phyloP scores from a whole-genome alignment of 352 stramenopile species.

The Phytophthora brassicae region DNA sequence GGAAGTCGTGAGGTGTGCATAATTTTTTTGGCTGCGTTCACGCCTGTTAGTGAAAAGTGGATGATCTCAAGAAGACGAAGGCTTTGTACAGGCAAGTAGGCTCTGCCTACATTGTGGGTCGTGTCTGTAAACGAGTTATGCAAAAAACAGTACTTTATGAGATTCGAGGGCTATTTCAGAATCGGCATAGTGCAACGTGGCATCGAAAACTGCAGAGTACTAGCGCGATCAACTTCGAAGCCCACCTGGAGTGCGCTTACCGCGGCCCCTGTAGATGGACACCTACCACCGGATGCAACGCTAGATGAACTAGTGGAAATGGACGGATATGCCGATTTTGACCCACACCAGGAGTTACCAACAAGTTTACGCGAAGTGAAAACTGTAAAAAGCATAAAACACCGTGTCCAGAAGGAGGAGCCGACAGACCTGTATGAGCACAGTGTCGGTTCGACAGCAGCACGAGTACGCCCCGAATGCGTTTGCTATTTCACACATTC shows the following conservation, averaged over 20 bases:
- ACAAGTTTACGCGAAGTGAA: slow-evolving; percentile 1
- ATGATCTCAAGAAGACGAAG: no score
- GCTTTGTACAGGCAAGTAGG: no score
- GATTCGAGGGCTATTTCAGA: not conserved
- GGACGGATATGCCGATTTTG: slow-evolving; percentile 3
- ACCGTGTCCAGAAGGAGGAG: not conserved
- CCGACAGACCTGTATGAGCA: slow-evolving; percentile 6
- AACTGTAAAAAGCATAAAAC: slow-evolving; percentile 2
- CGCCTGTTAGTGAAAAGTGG: no score
- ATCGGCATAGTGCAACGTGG: slow-evolving; percentile 8
- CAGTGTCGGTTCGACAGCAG: not conserved
- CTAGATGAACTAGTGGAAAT: slow-evolving; percentile 4
- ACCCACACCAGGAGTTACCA: slow-evolving; percentile 1
- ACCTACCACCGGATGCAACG: not conserved
- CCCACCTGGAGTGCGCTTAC: not conserved
- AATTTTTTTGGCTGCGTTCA: no score
- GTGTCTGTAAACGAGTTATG: not conserved
- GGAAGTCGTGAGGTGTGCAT: no score
- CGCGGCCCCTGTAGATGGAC: not conserved
- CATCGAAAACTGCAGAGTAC: slow-evolving; percentile 10
- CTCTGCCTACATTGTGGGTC: not conserved
- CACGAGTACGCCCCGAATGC: slow-evolving; percentile 3
- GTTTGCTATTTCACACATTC: slow-evolving; percentile 4
- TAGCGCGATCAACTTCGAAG: not conserved
- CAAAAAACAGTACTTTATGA: not conserved